A percentile compares a stretch with the other conserved stretches of the same genome.
phyloP scores from a whole-genome alignment of 2,329 filamentous ascomycete species.

The Dactylonectria estremocensis region DNA sequence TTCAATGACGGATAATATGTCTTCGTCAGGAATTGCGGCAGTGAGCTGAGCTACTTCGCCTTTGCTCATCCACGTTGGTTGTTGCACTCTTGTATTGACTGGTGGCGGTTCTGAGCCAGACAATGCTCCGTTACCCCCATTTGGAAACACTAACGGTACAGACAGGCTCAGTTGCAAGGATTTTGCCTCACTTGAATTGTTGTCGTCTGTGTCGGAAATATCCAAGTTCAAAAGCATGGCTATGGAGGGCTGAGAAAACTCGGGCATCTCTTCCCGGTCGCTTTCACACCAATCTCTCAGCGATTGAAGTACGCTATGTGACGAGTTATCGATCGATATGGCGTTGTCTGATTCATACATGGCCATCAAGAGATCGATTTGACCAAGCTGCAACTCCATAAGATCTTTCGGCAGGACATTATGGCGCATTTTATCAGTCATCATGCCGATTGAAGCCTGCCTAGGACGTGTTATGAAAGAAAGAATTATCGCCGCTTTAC shows the following conservation, averaged over 20 bases:
- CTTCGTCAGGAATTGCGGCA: constrained; percentile 58
- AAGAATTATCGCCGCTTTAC: background rate
- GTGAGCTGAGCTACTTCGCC: constrained; percentile 59
- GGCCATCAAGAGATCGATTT: constrained; percentile 66
- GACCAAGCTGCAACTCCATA: constrained; percentile 63
- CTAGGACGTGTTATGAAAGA: background rate
- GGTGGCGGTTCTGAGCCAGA: constrained; percentile 55
- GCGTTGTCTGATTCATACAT: constrained; percentile 64
- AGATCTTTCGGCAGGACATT: constrained; percentile 57
- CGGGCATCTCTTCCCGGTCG: constrained; percentile 19
- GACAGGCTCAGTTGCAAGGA: constrained; percentile 54
- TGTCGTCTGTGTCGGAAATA: constrained; percentile 32
- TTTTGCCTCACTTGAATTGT: constrained; percentile 13
- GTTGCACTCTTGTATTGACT: constrained; percentile 60
- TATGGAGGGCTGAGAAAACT: constrained; percentile 32
- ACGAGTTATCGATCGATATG: constrained; percentile 48
- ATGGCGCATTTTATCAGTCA: background rate
- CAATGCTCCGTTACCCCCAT: constrained; percentile 13
- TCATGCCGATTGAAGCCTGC: background rate
- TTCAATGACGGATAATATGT: constrained; percentile 63
- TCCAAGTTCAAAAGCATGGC: constrained; percentile 48
- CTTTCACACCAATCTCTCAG: constrained; percentile 45
- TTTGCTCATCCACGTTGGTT: constrained; percentile 68
- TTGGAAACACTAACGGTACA: constrained; percentile 50
- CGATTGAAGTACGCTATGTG: constrained; percentile 30